Evolutionary conservation across 192 early-diverging fungal species (phyloP), one percentile per base, ranked within the genome.

Genomic region (Ambispora gerdemannii): DNA sequence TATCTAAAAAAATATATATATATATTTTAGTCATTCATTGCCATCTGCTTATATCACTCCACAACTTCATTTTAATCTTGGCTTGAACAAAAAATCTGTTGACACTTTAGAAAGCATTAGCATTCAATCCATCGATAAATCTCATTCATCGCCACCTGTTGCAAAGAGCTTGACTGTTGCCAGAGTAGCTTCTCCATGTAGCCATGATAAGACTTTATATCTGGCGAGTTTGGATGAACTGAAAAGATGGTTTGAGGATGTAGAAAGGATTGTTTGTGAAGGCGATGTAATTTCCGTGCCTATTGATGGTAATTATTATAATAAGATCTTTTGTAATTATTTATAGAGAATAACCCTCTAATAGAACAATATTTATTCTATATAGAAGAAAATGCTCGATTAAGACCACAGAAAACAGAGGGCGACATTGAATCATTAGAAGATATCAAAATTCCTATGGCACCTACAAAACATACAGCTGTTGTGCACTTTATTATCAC

Each of bases 261-360:
- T 74, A 30, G 81, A 86, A 22, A 70, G 89, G 22, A 76, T 92
- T 25, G 88, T 91, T n/a, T 80, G 80, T 47, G 82, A 88, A 55
- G 88, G 85, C 0, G 90, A 91, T 72, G 60, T 93, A 8, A 78
- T 93, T 30, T 74, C 79, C 15, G 83, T 93, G 28, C 68, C 76
- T 7, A 67, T 92, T 52, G 84, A 93, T 74, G 86, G 86, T 88
- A 50, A 49, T 38, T 49, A 38, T 35, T 25, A 38, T 35, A 24
- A 47, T 63, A 24, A 17, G 17, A 22, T 30, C 24, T 61, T 61
- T 13, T 61, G 19, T 61, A 33, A 33, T 19, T 34, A 17, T 33
- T 61, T 34, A 0, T 31, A 20, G n/a, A n/a, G n/a, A n/a, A n/a
- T n/a, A n/a, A n/a, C n/a, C n/a, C n/a, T n/a, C n/a, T n/a, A n/a